Evolutionary conservation across 192 early-diverging fungal species (phyloP), one percentile per base, ranked within the genome.

Genomic region (Paraglomus brasilianum): DNA sequence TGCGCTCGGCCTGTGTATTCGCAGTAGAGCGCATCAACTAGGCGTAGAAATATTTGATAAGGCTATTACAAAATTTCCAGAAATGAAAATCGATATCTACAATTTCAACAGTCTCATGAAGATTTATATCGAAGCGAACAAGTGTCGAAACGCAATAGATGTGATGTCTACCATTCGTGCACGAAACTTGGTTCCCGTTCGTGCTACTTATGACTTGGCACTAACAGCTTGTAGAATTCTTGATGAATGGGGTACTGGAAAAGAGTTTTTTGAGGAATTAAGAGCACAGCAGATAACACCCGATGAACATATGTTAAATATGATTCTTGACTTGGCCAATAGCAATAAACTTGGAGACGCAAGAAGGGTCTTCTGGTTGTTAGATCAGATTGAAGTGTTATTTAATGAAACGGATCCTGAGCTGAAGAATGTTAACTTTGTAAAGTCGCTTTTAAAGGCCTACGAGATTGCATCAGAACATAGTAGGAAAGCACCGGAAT

Each of bases 291-390:
- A 38, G 15, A 8, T 64, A 48, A 48, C 24, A 15, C 45, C 45
- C n/a, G 46, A 64, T 64, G 13, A 44, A 43, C 59, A 19, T 21
- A 36, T 62, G 22, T 62, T 62, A 62, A 62, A 43, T 44, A 45
- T 19, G 19, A 44, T 62, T n/a, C 45, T 62, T 6, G 59, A 62
- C 21, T 62, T 62, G 15, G 38, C 59, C 5, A 41, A 13, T 59
- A 59, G 17, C 5, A 21, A 36, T 40, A 30, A 59, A 36, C 8
- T 36, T 5, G 6, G 11, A 11, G 5, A 7, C 8, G 22, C 41
- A 36, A 59, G 13, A 6, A 11, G 8, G 41, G 8, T 59, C 10
- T 13, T 24, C 41, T 59, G 57, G 14, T 38, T 13, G 13, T 40
- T 59, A 21, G 14, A 59, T 19, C 10, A 8, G 22, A 59, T 59